Percentiles rank a stretch among this genome's conserved stretches.
Evolutionary conservation across 345 rosid species (phyloP).

Genomic region (Rhizophora mangle): DNA sequence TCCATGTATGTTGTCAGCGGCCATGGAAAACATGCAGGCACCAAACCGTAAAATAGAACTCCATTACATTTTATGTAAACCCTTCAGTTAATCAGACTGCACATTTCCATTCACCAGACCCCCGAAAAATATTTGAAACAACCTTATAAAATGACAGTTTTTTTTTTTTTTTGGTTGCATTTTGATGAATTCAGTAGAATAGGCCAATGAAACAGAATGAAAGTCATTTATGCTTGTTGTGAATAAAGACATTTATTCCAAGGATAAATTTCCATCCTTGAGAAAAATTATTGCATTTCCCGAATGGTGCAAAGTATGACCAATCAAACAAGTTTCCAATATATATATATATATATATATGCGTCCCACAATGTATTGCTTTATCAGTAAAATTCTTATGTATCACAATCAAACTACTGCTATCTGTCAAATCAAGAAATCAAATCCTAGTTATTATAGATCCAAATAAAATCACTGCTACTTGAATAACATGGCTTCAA

Average conservation of each 20-base stretch:
- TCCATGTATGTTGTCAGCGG: background rate
- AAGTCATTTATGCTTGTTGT: too few relatives aligned
- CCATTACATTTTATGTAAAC: background rate
- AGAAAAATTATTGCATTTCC: too few relatives aligned
- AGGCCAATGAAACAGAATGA: too few relatives aligned
- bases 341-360: background rate
- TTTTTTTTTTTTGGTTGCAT: too few relatives aligned
- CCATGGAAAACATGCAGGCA: background rate
- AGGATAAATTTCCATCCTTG: too few relatives aligned
- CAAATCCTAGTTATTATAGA: too few relatives aligned
- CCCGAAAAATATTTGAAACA: too few relatives aligned
- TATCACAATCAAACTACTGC: slow-evolving; percentile 16
- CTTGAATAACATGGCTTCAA: slow-evolving; percentile 15
- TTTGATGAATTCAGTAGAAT: too few relatives aligned
- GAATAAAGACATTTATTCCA: too few relatives aligned
- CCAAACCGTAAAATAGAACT: background rate
- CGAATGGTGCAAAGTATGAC: too few relatives aligned
- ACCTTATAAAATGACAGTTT: too few relatives aligned
- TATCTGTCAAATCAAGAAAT: background rate
- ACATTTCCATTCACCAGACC: background rate
- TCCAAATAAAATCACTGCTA: background rate
- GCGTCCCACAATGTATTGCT: background rate
- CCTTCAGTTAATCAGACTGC: background rate
- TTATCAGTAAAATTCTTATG: background rate
- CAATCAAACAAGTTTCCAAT: too few relatives aligned